Percentiles rank a stretch among this genome's conserved stretches.
Evolutionary conservation across 2,329 filamentous ascomycete species (phyloP).

Genomic region (Xylariaceae sp.): DNA sequence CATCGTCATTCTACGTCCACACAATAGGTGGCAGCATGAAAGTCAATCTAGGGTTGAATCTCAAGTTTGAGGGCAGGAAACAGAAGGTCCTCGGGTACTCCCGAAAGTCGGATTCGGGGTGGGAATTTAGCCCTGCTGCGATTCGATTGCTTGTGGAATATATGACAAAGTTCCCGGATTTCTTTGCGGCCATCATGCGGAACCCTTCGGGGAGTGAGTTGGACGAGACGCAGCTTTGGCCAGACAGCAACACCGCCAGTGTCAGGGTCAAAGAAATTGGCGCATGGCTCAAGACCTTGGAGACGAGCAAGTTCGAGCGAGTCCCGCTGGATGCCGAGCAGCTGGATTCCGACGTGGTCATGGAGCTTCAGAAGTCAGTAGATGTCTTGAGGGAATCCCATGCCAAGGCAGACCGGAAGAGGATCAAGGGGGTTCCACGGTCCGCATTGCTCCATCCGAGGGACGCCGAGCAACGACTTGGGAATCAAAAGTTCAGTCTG

Average conservation of each 20-base stretch:
- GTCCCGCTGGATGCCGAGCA: slow-evolving; percentile 98
- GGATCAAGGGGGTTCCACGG: slow-evolving; percentile 79
- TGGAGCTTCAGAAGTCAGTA: slow-evolving; percentile 74
- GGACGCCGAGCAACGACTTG: slow-evolving; percentile 91
- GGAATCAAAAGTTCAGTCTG: slow-evolving; percentile 79
- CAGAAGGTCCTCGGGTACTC: slow-evolving; percentile 96
- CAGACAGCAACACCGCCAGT: slow-evolving; percentile 69
- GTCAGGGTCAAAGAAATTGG: slow-evolving; percentile 90
- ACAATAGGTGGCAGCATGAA: slow-evolving; percentile 72
- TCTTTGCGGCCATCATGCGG: slow-evolving; percentile 83
- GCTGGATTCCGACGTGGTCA: slow-evolving; percentile 87
- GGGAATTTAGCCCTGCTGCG: slow-evolving; percentile 92
- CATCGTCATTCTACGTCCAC: slow-evolving; percentile 86
- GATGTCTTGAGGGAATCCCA: slow-evolving; percentile 61
- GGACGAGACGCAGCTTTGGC: slow-evolving; percentile 84
- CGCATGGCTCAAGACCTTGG: slow-evolving; percentile 87
- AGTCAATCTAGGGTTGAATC: slow-evolving; percentile 88
- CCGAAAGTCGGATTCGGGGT: slow-evolving; percentile 80
- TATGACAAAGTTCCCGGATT: slow-evolving; percentile 93
- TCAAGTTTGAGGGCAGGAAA: slow-evolving; percentile 96
- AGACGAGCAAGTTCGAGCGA: slow-evolving; percentile 89
- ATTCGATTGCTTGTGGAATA: slow-evolving; percentile 81
- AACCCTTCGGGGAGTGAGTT: slow-evolving; percentile 87
- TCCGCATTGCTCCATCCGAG: slow-evolving; percentile 88
- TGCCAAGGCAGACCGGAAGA: slow-evolving; percentile 62